Base-by-base conservation (phyloP, 192 early-diverging fungal genomes). In the Lobosporangium transversale region DNA sequence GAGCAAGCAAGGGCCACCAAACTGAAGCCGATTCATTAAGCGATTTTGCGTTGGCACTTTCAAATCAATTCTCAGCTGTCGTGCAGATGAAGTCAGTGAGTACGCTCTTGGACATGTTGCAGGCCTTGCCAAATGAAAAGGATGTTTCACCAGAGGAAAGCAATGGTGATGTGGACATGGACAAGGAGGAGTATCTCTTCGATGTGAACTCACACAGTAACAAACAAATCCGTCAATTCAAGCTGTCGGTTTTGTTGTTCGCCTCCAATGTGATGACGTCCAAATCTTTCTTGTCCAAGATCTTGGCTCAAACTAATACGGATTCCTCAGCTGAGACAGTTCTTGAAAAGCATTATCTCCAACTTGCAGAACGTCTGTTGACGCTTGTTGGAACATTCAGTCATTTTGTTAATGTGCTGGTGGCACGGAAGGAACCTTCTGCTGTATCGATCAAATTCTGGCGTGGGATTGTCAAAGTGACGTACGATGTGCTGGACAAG, bases 21-120 rank as follows among this genome's bases (percentile, higher is more conserved):
- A 70, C 74, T 27, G 92, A 93, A 50, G 74, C 86, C 9, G 90
- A 91, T 11, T 87, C 86, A 42, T 60, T 94, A 37, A 78, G 76
- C 37, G 89, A 94, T 48, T 97, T 98, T 79, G 86, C 88, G 26
- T 56, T 95, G 58, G 79, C 85, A 3, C 80, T 98, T 11, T 79
- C 89, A 7, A 83, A 87, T 53, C 82, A 91, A 43, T 96, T 97
- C 66, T 68, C 85, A 1, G 66, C 85, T 7, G 53, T 78, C 30
- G 85, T 87, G 15, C 94, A 97, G 79, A 76, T 95, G 52, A 82
- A 79, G 52, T 80, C 91, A 12, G 56, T 91, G 0, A 83, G 85
- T 24, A 58, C 75, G 8, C 82, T 97, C 20, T 68, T 94, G 64
- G 76, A 80, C 35, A 70, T 81, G 23, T 58, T 93, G 20, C 61